Evolutionary conservation across 805 yeast genomes (phyloP), one percentile per base, ranked within the genome.

Genomic region (Lipomyces anomalus): DNA sequence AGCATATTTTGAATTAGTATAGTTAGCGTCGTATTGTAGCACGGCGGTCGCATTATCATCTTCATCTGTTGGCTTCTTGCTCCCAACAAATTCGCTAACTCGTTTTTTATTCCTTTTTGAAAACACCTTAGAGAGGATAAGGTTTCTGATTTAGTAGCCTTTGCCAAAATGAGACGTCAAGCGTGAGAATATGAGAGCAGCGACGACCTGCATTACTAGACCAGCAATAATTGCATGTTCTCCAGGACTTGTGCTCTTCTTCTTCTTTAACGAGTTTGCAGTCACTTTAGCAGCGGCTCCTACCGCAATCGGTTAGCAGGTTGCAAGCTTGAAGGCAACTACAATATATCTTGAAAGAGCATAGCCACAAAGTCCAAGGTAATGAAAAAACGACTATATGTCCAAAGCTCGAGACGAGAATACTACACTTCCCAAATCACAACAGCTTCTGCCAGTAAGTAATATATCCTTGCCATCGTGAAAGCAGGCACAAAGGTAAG

Each of bases 401-500:
- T 33, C 36, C 18, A n/a, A 22, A 22, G 36, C 4, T 13, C 9
- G 36, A 33, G 9, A 22, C 9, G 9, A 3, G 36, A 33, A 9
- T n/a, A 33, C 36, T 33, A 9, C 11, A 9, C 9, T 9, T 13
- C 30, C 30, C 30, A 26, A 13, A 26, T 26, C 11, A 26, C 30
- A 13, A 26, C 30, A 26, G 13, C 30, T 9, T 9, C 11, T 13
- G 30, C 30, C 9, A 86, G 64, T 43, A 78, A 69, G 54, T 74
- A 81, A 64, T 86, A 87, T 2, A 86, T 69, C 1, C 89, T 94
- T 3, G 83, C 95, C 83, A 84, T 82, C 34, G 83, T 67, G 61
- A 86, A 82, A 18, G 85, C 85, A 0, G 95, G 95, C 0, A 85
- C 89, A 38, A 86, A 63, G 0, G 88, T 84, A 46, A 85, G 66